A percentile compares a stretch with the other conserved stretches of the same genome.
phyloP scores from a whole-genome alignment of 2,329 filamentous ascomycete genomes.

The Pleomassaria siparia region DNA sequence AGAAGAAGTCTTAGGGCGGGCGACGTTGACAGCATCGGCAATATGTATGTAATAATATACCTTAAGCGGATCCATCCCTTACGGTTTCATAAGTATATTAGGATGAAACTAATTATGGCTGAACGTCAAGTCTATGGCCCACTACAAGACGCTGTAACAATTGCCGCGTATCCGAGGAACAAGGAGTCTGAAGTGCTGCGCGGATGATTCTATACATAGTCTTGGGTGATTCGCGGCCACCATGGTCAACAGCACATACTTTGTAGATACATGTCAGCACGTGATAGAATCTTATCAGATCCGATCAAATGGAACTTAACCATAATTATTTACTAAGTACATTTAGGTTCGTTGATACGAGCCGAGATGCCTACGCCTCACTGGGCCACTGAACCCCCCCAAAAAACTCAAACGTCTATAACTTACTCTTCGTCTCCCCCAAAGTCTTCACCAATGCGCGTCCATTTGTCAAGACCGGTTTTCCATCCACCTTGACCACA shows the following conservation, averaged over 20 bases:
- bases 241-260: too few relatives aligned
- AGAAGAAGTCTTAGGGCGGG: too few relatives aligned
- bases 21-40: not conserved
- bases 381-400: not conserved
- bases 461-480: constrained; percentile 85
- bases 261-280: too few relatives aligned
- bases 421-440: constrained; percentile 44
- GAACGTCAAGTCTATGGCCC: not conserved
- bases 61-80: constrained; percentile 1
- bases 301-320: not conserved
- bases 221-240: not conserved
- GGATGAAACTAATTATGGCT: constrained; percentile 2
- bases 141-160: not conserved
- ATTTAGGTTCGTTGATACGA: too few relatives aligned
- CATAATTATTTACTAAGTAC: not conserved
- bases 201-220: not conserved
- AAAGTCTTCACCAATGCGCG: constrained; percentile 73
- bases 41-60: constrained; percentile 1
- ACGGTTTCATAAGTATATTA: constrained; percentile 2
- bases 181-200: not conserved
- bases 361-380: too few relatives aligned
- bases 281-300: constrained; percentile 4
- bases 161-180: not conserved
- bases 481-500: constrained; percentile 73
- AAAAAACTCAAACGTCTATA: constrained; percentile 27